A percentile compares a stretch with the other conserved stretches of the same genome.
Evolutionary conservation across 306 rosid genomes (phyloP).

Genomic region (Trichosanthes cucumerina): DNA sequence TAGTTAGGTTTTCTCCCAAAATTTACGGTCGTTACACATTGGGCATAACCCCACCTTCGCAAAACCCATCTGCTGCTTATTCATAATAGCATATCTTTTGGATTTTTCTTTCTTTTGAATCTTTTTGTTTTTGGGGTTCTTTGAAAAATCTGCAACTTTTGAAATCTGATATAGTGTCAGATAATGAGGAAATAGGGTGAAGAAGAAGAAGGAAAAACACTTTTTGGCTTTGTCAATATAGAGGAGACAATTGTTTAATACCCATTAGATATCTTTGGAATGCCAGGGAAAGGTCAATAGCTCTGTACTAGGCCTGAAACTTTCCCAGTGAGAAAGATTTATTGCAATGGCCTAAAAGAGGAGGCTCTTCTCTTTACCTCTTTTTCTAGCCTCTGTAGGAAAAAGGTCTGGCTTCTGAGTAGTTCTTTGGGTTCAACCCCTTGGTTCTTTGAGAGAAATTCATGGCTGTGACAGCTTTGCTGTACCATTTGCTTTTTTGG

Average conservation of each 20-base stretch:
- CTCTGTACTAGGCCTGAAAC: conserved; percentile 34
- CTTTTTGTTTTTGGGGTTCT: not conserved
- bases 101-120: not conserved
- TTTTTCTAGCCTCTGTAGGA: conserved; percentile 21
- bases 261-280: conserved; percentile 30
- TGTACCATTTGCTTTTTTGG: conserved; percentile 38
- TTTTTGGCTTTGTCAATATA: conserved; percentile 23
- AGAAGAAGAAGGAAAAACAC: conserved; percentile 6
- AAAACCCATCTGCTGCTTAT: not conserved
- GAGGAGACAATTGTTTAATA: conserved; percentile 19
- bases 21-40: too few relatives aligned
- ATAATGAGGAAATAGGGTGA: not conserved
- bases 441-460: conserved; percentile 62
- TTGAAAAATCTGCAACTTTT: conserved; percentile 1
- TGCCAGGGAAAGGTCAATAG: conserved; percentile 45
- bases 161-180: conserved; percentile 41
- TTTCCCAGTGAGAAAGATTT: conserved; percentile 22
- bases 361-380: conserved; percentile 8
- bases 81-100: not conserved
- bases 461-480: conserved; percentile 78
- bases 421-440: conserved; percentile 45
- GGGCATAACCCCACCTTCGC: not conserved
- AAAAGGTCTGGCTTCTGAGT: conserved; percentile 38
- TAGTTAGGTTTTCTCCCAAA: too few relatives aligned
- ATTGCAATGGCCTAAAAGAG: conserved; percentile 39